Evolutionary conservation across 129 eudicot species (phyloP), one percentile per base, ranked within the genome.

Genomic region (Scalesia atractyloides): DNA sequence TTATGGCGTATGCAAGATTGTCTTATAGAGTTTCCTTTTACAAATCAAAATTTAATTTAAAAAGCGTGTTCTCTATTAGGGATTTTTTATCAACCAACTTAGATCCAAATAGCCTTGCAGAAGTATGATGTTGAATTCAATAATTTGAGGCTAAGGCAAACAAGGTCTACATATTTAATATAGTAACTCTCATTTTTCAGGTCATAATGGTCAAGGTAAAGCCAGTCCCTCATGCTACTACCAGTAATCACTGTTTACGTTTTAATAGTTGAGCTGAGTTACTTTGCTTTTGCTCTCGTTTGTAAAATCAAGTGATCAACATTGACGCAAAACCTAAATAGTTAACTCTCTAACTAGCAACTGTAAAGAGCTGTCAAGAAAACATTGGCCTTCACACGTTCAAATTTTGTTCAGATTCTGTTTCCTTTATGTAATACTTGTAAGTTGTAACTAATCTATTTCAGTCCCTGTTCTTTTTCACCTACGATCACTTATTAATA

Each of bases 1-100:
- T n/a, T 17, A 73, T 59, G 30, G 36, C 68, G 43, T 22, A 58
- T 44, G 59, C 60, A 16, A 41, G 76, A 20, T 48, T 15, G 16
- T 48, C 15, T 48, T 7, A 3, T 41, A 7, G 10, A 11, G 10
- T 41, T 41, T 41, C 46, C 46, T 8, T 2, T 7, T 41, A 41
- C 11, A 41, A 9, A 41, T 41, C 46, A 41, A 7, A 41, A 41
- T 7, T 41, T 41, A 41, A 41, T 7, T 8, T 41, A 54, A 54
- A 18, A 19, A 54, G 61, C 61, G 10, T 19, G 22, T 54, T 54
- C 33, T 54, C 9, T 1, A 19, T 54, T 54, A 54, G 33, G 61
- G 61, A 18, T 2, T 54, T 54, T 54, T 54, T 17, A 17, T 7
- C 26, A 18, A 53, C 60, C 13, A 53, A 17, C 26, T 53, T 3